phyloP scores from a whole-genome alignment of 352 stramenopile genomes.

The Thalassiosira mediterranea region DNA sequence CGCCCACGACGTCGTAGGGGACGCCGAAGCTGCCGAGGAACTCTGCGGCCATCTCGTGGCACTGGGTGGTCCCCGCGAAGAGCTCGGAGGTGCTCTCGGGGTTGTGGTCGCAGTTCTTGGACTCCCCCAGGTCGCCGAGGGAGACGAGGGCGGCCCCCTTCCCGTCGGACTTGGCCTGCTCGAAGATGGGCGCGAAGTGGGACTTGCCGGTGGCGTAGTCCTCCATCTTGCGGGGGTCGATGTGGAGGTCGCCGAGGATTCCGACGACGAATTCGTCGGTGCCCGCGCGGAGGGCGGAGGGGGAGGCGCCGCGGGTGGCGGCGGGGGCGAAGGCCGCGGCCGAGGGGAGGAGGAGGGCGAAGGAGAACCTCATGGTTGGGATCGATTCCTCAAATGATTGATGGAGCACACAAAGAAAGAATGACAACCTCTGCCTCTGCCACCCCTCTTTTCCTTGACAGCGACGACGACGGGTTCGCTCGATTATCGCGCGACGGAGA shows the following conservation, averaged over 20 bases:
- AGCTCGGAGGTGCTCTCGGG: slow-evolving; percentile 55
- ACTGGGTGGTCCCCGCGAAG: slow-evolving; percentile 75
- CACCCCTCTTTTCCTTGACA: too few species aligned
- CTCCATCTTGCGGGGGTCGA: slow-evolving; percentile 73
- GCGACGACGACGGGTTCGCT: too few species aligned
- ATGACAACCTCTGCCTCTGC: too few species aligned
- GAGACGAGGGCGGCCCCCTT: slow-evolving; percentile 64
- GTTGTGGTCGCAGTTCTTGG: slow-evolving; percentile 68
- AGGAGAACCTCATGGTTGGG: background rate
- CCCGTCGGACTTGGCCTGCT: slow-evolving; percentile 47
- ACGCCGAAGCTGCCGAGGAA: slow-evolving; percentile 72
- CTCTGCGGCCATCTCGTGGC: slow-evolving; percentile 67
- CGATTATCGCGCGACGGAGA: too few species aligned
- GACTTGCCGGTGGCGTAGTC: slow-evolving; percentile 51
- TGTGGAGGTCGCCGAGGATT: slow-evolving; percentile 72
- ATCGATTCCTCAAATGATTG: too few species aligned
- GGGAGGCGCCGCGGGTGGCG: background rate
- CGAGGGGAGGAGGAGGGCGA: slow-evolving; percentile 8
- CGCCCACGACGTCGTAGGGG: slow-evolving; percentile 68
- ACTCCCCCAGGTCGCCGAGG: slow-evolving; percentile 75
- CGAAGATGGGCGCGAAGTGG: slow-evolving; percentile 54
- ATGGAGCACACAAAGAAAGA: too few species aligned
- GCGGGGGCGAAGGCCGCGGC: slow-evolving; percentile 6
- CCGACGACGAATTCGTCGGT: slow-evolving; percentile 55
- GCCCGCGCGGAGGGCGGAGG: slow-evolving; percentile 1